Base-by-base conservation (phyloP, 257 asterid genomes). In the Lavandula angustifolia region DNA sequence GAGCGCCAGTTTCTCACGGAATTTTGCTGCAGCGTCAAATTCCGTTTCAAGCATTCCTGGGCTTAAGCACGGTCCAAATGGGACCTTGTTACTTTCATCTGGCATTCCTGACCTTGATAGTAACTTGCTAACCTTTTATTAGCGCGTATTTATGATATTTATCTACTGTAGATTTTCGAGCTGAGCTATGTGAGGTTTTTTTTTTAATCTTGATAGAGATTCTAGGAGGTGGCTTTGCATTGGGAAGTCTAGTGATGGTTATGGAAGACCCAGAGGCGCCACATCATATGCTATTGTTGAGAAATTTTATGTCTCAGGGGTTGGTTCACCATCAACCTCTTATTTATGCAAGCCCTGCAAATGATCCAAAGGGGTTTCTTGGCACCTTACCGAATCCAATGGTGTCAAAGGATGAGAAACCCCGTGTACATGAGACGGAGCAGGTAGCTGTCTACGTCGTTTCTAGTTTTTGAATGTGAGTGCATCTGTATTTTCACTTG, bases 291-390 rank as follows among this genome's bases (percentile, higher is more conserved):
- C 81, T 94, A 32, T 63, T 94, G 78, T 68, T 90, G 85, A 85
- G 99, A 73, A 94, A 94, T 83, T 94, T 94, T 68, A 94, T 94
- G 99, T 82, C 97, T 72, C 99, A 94, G 73, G 99, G 99, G 18
- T 62, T 94, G 67, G 70, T 94, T 57, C 97, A 81, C 75, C 84
- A 74, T 65, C 99, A 94, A 49, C 88, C 97, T 51, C 92, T 90
- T 68, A 73, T 94, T 56, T 90, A 85, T 75, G 95, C 95, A 68
- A 94, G 97, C 67, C 96, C 97, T 8, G 85, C 91, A 44, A 81
- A 76, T 74, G 99, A 87, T 57, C 96, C 97, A 4, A 87, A 80
- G 73, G 94, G 87, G 55, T 94, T 94, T 80, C 97, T 94, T 60
- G 97, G 99, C 41, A 94, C 96, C 54, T 75, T 90, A 77, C 97